These are phyloP conservation scores for Ceratobasidium papillatum DNA, from an alignment of 1,284 basidiomycete species.

Conservation along the genomic window DNA sequence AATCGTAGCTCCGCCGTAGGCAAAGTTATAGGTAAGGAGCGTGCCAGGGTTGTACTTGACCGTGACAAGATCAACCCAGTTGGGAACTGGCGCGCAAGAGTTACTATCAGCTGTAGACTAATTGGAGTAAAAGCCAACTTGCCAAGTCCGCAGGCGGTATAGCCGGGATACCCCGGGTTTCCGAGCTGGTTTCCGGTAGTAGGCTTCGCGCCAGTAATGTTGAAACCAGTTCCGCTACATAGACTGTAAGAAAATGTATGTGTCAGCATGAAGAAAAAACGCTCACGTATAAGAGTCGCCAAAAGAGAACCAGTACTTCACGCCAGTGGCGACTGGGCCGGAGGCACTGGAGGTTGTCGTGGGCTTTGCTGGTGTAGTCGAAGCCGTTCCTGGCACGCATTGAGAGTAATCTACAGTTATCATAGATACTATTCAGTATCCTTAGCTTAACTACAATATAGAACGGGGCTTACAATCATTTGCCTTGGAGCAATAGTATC, in stretches of 20 bases:
- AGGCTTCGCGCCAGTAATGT: slow-evolving; percentile 36
- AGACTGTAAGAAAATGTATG: not conserved
- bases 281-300: slow-evolving; percentile 43
- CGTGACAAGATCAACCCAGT: slow-evolving; percentile 43
- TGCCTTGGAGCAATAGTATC: slow-evolving; percentile 28
- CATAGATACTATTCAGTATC: not conserved
- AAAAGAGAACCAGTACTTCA: slow-evolving; percentile 44
- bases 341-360: slow-evolving; percentile 27
- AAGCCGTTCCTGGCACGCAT: slow-evolving; percentile 15
- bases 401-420: slow-evolving; percentile 27
- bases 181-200: slow-evolving; percentile 37
- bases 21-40: slow-evolving; percentile 44
- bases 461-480: slow-evolving; percentile 28
- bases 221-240: slow-evolving; percentile 12
- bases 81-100: slow-evolving; percentile 37
- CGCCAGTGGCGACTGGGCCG: not conserved
- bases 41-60: slow-evolving; percentile 42
- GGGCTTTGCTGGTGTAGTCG: slow-evolving; percentile 4
- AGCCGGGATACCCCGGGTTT: slow-evolving; percentile 39
- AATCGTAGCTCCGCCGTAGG: slow-evolving; percentile 43
- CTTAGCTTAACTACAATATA: not conserved
- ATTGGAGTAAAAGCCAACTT: not conserved
- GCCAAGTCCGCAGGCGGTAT: slow-evolving; percentile 43
- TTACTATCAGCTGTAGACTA: not conserved
- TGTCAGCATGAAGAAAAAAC: not conserved